Evolutionary conservation across 768 basidiomycete species (phyloP), one percentile per base, ranked within the genome.

Genomic region (Russula earlei): DNA sequence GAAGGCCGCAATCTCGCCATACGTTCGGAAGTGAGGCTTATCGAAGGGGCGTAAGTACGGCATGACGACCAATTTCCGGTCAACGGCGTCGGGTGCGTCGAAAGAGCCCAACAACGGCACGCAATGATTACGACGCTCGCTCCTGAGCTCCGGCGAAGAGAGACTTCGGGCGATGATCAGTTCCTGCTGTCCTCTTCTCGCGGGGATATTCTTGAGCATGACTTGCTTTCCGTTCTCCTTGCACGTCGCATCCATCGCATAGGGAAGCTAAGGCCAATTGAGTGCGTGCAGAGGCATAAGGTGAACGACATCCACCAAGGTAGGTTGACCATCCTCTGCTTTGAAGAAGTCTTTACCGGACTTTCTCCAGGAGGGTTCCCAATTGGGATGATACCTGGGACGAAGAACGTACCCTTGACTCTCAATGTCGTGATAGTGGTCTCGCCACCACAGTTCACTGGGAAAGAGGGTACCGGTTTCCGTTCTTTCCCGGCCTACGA

Each of bases 31-130:
- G 65, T 41, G 6, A 62, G 56, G 10, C 64, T 67, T 40, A 42
- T 49, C n/a, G 65, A 29, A 4, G 61, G 66, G 12, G 58, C 59
- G 49, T 54, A 63, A 49, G 66, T 64, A 43, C 64, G 68, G 9
- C 47, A 48, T 48, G 6, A 48, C 47, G 1, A 48, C 36, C 20
- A 48, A n/a, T 48, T 48, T 24, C 6, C 60, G 44, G 0, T 48
- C 47, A 17, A 15, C 12, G 22, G 22, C 12, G 4, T 22, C 47
- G 4, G 47, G 15, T 15, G 36, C 20, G 8, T 48, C 34, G 15
- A 48, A 8, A 14, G 34, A 36, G 9, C 36, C 47, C 22, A 48
- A 14, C 34, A 48, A 36, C 9, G 20, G 34, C 11, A 48, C 47
- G 31, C 47, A 48, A 48, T 48, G 47, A 22, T 48, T 48, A 24